Conservation (phyloP, 1,284 basidiomycete species). For the Trichosporon sp. region DNA sequence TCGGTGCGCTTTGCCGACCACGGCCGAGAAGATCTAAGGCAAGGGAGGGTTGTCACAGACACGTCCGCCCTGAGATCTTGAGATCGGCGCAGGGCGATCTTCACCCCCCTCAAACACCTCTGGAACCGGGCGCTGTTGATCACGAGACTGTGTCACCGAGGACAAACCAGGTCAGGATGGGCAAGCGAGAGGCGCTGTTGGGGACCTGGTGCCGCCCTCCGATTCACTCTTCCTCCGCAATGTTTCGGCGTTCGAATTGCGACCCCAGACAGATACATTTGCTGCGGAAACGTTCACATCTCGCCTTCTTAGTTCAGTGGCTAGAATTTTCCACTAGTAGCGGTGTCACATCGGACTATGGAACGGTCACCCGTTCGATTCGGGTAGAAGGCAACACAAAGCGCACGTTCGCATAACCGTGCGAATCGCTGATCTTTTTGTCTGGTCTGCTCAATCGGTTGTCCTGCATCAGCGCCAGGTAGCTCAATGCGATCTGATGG, state of each 20-base stretch:
- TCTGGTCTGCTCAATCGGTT: too few species aligned
- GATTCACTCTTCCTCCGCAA: too few species aligned
- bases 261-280: too few species aligned
- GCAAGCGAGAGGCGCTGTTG: too few species aligned
- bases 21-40: too few species aligned
- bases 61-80: background rate
- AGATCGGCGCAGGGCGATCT: background rate
- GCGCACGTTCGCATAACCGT: background rate
- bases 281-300: background rate
- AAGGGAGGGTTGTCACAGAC: background rate
- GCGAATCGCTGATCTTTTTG: background rate
- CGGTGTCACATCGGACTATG: background rate
- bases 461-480: too few species aligned
- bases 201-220: too few species aligned
- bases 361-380: slow-evolving; percentile 5
- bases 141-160: too few species aligned
- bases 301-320: background rate
- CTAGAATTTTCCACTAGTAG: background rate
- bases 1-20: background rate
- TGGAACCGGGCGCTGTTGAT: too few species aligned
- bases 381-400: background rate
- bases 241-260: too few species aligned
- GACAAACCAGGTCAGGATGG: too few species aligned
- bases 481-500: too few species aligned
- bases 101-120: background rate